phyloP scores from a whole-genome alignment of 202 grass and related monocot species.

The Musa balbisiana region DNA sequence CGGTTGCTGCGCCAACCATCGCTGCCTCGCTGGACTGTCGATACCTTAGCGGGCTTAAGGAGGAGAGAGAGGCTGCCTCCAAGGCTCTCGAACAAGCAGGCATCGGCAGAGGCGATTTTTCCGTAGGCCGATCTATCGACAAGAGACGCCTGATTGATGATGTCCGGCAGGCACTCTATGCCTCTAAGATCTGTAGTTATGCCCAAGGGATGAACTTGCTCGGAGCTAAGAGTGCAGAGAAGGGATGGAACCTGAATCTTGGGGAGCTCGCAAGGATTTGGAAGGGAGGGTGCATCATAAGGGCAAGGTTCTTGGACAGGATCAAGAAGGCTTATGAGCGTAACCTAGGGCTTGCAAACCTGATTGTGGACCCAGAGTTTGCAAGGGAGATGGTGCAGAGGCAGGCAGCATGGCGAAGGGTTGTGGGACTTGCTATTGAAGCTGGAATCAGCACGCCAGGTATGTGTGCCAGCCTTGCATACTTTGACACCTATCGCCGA shows the following conservation, averaged over 20 bases:
- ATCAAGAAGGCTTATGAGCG: conserved; percentile 71
- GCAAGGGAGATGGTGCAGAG: conserved; percentile 87
- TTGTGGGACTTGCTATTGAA: conserved; percentile 68
- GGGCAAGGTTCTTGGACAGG: conserved; percentile 71
- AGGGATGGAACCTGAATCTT: conserved; percentile 69
- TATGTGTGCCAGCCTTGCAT: conserved; percentile 75
- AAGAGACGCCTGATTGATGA: conserved; percentile 64
- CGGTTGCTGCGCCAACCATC: neutral
- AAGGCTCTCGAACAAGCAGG: conserved; percentile 49
- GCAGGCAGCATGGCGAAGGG: conserved; percentile 67
- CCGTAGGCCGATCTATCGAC: conserved; percentile 35
- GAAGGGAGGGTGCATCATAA: conserved; percentile 87
- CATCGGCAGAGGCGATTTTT: conserved; percentile 37
- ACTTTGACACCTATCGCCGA: conserved; percentile 76
- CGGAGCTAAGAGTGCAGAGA: conserved; percentile 55
- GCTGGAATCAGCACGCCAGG: conserved; percentile 76
- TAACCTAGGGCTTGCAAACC: conserved; percentile 58
- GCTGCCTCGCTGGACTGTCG: no score
- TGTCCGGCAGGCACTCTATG: conserved; percentile 66
- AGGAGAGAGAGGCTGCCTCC: conserved; percentile 57
- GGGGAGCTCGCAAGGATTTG: conserved; percentile 73
- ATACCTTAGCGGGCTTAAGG: conserved; percentile 27
- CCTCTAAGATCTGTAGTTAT: conserved; percentile 79
- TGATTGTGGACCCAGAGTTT: conserved; percentile 83
- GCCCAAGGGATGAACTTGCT: conserved; percentile 89